Conservation (phyloP, 768 basidiomycete genomes). For the Antrodiella citrinella region DNA sequence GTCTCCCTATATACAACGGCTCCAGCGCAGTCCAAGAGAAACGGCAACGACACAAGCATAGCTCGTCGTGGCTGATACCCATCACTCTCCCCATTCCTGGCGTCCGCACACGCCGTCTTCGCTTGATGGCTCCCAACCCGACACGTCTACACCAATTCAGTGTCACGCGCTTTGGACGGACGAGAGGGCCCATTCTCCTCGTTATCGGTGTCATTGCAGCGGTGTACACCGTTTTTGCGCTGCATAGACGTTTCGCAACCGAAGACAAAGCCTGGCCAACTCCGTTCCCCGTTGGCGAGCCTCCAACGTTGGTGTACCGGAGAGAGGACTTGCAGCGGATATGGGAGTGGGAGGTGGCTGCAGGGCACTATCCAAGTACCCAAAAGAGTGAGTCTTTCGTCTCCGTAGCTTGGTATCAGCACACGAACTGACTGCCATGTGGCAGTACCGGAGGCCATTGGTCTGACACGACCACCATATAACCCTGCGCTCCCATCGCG, state of each 20-base stretch:
- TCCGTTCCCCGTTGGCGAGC: conserved; percentile 40
- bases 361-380: conserved; percentile 90
- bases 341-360: conserved; percentile 93
- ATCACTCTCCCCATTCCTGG: conserved; percentile 56
- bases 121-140: conserved; percentile 54
- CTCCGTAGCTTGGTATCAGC: background rate
- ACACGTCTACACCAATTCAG: conserved; percentile 49
- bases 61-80: conserved; percentile 48
- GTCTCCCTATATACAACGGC: conserved; percentile 32
- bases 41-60: conserved; percentile 37
- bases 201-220: conserved; percentile 37
- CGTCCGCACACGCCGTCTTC: conserved; percentile 44
- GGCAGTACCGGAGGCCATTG: conserved; percentile 65
- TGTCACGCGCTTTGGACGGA: conserved; percentile 49
- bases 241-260: conserved; percentile 53
- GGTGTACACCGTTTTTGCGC: conserved; percentile 49
- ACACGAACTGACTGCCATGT: background rate
- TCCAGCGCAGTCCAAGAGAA: conserved; percentile 64
- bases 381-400: conserved; percentile 51
- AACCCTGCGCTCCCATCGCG: conserved; percentile 73
- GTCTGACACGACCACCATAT: conserved; percentile 42
- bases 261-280: conserved; percentile 58
- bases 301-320: conserved; percentile 66
- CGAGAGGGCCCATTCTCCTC: conserved; percentile 47
- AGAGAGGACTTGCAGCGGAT: conserved; percentile 80